phyloP scores from a whole-genome alignment of 768 basidiomycete species.

The Fomitopsis serialis region DNA sequence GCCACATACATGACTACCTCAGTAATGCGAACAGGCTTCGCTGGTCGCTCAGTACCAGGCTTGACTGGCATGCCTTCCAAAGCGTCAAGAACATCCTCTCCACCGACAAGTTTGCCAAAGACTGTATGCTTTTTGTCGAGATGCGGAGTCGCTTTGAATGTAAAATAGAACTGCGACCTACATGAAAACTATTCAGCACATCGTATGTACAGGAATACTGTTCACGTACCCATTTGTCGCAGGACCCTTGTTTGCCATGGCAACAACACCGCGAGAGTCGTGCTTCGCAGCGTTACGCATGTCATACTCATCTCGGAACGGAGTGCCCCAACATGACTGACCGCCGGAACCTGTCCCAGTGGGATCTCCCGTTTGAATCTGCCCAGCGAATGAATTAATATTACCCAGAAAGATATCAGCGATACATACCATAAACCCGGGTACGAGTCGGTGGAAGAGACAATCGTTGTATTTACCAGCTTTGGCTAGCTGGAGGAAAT shows the following conservation, averaged over 20 bases:
- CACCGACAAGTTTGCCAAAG: constrained; percentile 95
- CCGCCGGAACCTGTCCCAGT: constrained; percentile 95
- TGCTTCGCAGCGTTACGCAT: constrained; percentile 85
- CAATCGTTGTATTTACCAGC: constrained; percentile 87
- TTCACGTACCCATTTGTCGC: constrained; percentile 73
- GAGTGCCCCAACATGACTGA: constrained; percentile 89
- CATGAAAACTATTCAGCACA: background rate
- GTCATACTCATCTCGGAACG: constrained; percentile 93
- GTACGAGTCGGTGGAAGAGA: constrained; percentile 89
- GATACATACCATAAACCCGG: constrained; percentile 82
- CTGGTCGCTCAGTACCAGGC: constrained; percentile 81
- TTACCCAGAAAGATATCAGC: background rate
- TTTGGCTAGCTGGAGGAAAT: constrained; percentile 91
- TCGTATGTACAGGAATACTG: background rate
- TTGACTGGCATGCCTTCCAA: constrained; percentile 80
- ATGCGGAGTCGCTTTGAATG: constrained; percentile 78
- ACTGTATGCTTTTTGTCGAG: constrained; percentile 94
- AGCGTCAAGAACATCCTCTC: constrained; percentile 82
- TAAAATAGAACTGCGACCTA: constrained; percentile 92
- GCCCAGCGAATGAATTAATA: constrained; percentile 1
- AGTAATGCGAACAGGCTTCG: constrained; percentile 80
- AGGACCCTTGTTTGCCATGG: constrained; percentile 95
- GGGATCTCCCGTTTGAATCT: constrained; percentile 99
- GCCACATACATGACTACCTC: constrained; percentile 70
- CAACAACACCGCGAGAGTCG: constrained; percentile 76